Percentiles rank a stretch among this genome's conserved stretches.
phyloP scores from a whole-genome alignment of 148 eudicot species.

The Silene conica region DNA sequence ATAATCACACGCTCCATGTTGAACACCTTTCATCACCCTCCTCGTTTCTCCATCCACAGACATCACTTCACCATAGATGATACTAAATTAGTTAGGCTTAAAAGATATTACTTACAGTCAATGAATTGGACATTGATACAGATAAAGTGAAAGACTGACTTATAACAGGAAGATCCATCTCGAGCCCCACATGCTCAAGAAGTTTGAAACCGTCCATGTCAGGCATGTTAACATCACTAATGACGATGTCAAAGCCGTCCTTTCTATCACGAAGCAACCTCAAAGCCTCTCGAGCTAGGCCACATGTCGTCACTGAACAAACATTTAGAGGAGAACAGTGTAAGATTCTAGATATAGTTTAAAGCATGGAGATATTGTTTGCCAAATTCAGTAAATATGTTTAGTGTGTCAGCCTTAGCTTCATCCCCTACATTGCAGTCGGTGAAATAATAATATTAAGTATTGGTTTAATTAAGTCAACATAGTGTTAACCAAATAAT shows the following conservation, averaged over 20 bases:
- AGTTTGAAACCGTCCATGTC: constrained; percentile 99
- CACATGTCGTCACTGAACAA: constrained; percentile 79
- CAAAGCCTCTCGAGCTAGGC: constrained; percentile 86
- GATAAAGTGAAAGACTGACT: constrained; percentile 41
- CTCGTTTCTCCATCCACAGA: constrained; percentile 96
- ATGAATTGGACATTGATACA: not conserved
- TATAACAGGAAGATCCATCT: constrained; percentile 98
- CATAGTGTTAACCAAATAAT: no score
- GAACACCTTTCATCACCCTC: constrained; percentile 97
- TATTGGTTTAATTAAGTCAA: no score
- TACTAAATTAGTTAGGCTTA: constrained; percentile 14
- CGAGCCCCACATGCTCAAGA: constrained; percentile 96
- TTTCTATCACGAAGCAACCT: constrained; percentile 79
- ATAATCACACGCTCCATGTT: constrained; percentile 97
- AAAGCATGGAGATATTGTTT: no score
- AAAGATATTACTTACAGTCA: not conserved
- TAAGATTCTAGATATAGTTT: constrained; percentile 33
- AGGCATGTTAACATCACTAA: constrained; percentile 99
- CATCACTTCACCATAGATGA: constrained; percentile 66
- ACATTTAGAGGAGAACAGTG: constrained; percentile 16
- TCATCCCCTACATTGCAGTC: constrained; percentile 1
- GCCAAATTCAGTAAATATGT: no score
- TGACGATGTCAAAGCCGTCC: constrained; percentile 88
- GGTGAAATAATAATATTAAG: no score
- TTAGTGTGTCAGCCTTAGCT: constrained; percentile 33